phyloP scores from a whole-genome alignment of 1,284 basidiomycete species.

The Ganoderma leucocontextum region DNA sequence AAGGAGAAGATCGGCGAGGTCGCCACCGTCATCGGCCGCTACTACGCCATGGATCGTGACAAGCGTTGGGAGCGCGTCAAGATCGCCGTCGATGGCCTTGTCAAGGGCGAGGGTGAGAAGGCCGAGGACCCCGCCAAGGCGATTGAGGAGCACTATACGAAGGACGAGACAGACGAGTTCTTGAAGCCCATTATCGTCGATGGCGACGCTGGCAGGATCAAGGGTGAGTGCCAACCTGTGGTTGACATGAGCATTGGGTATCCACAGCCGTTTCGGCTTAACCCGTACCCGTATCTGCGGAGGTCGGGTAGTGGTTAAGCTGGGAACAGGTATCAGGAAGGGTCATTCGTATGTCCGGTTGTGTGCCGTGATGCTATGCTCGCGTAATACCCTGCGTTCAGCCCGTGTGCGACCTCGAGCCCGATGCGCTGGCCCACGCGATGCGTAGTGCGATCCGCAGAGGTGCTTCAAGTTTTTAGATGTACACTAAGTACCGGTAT shows the following conservation, averaged over 20 bases:
- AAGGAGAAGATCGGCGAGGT: constrained; percentile 79
- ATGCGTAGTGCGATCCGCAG: no score
- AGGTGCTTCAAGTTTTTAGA: no score
- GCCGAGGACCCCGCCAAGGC: constrained; percentile 69
- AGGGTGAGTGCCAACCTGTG: constrained; percentile 55
- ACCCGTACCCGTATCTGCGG: not conserved
- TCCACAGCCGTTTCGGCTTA: not conserved
- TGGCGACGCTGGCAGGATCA: constrained; percentile 80
- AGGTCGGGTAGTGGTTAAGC: not conserved
- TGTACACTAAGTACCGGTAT: no score
- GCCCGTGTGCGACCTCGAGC: no score
- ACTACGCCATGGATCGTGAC: constrained; percentile 96
- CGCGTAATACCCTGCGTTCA: no score
- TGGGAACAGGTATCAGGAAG: not conserved
- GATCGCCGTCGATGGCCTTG: constrained; percentile 85
- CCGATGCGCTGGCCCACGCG: no score
- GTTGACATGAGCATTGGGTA: not conserved
- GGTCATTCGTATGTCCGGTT: not conserved
- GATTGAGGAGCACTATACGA: constrained; percentile 78
- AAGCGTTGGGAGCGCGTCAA: constrained; percentile 94
- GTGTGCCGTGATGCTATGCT: no score
- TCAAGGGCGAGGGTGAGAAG: constrained; percentile 77
- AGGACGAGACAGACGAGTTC: constrained; percentile 91
- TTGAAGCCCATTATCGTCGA: constrained; percentile 91
- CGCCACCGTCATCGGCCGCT: constrained; percentile 85